Conservation (phyloP, 2,329 filamentous ascomycete species). For the Tolypocladium album region DNA sequence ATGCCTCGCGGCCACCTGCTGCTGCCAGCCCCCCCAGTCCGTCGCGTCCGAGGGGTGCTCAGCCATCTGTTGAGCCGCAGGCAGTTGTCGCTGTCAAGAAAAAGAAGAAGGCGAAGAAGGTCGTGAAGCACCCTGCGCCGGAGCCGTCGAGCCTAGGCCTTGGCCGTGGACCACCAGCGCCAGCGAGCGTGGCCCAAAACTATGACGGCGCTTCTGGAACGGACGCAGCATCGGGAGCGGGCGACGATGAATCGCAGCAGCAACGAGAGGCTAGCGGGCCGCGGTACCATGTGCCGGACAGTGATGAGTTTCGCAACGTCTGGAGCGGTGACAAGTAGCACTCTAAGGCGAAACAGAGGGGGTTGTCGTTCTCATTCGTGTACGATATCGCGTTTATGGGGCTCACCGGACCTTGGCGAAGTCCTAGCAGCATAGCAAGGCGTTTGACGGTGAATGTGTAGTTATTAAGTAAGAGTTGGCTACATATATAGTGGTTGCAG, state of each 20-base stretch:
- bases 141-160: constrained; percentile 16
- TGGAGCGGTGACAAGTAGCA: constrained; percentile 16
- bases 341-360: neutral
- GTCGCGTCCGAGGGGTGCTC: neutral
- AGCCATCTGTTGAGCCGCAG: constrained; percentile 9
- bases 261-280: constrained; percentile 6
- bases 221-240: constrained; percentile 9
- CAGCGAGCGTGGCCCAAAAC: neutral
- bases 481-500: neutral
- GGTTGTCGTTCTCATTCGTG: neutral
- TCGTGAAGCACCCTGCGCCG: constrained; percentile 22
- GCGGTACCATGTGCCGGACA: constrained; percentile 21
- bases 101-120: constrained; percentile 26
- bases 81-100: constrained; percentile 24
- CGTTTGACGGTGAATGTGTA: constrained; percentile 8
- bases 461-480: neutral
- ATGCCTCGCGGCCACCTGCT: constrained; percentile 11
- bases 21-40: constrained; percentile 2
- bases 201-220: constrained; percentile 1
- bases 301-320: constrained; percentile 35
- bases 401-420: neutral
- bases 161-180: constrained; percentile 9
- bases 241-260: constrained; percentile 1
- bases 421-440: constrained; percentile 13
- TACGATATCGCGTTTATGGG: neutral